Percentiles rank a stretch among this genome's conserved stretches.
Evolutionary conservation across 2,329 filamentous ascomycete genomes (phyloP).

Genomic region (Curvularia spicifera): DNA sequence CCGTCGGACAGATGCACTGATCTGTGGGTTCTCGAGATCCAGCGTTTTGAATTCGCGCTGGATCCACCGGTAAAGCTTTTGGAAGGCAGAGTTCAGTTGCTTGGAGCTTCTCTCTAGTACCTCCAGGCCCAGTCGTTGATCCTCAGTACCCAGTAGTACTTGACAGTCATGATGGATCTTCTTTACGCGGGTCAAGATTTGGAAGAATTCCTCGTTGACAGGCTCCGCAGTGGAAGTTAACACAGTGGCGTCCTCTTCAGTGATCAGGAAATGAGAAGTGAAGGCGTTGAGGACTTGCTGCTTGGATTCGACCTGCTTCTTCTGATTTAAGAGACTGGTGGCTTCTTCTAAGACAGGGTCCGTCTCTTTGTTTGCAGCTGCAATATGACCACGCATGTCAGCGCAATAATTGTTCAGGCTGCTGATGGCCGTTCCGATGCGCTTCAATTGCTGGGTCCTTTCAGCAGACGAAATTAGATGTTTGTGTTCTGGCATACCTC

Average conservation of each 20-base stretch:
- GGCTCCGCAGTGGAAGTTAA: constrained; percentile 81
- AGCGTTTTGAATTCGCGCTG: constrained; percentile 91
- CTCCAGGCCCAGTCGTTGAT: constrained; percentile 85
- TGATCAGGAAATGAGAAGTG: constrained; percentile 80
- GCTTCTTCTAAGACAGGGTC: constrained; percentile 78
- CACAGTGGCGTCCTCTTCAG: constrained; percentile 76
- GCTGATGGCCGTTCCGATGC: constrained; percentile 79
- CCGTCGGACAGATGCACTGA: constrained; percentile 81
- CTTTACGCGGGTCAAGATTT: constrained; percentile 77
- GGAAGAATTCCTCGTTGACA: constrained; percentile 85
- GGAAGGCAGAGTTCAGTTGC: constrained; percentile 85
- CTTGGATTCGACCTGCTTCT: constrained; percentile 76
- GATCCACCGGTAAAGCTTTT: constrained; percentile 95
- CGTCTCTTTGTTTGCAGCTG: constrained; percentile 76
- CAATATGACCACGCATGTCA: constrained; percentile 79
- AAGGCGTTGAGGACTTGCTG: constrained; percentile 80
- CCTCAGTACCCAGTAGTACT: constrained; percentile 85
- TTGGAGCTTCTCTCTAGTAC: constrained; percentile 91
- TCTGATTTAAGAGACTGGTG: constrained; percentile 73
- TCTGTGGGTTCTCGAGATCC: constrained; percentile 92
- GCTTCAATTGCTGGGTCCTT: constrained; percentile 74
- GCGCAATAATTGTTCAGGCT: constrained; percentile 80
- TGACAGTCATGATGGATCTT: constrained; percentile 89
- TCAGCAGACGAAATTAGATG: constrained; percentile 31
- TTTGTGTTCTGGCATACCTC: constrained; percentile 55